phyloP scores from a whole-genome alignment of 1,284 basidiomycete species.

The Tilletia indica region DNA sequence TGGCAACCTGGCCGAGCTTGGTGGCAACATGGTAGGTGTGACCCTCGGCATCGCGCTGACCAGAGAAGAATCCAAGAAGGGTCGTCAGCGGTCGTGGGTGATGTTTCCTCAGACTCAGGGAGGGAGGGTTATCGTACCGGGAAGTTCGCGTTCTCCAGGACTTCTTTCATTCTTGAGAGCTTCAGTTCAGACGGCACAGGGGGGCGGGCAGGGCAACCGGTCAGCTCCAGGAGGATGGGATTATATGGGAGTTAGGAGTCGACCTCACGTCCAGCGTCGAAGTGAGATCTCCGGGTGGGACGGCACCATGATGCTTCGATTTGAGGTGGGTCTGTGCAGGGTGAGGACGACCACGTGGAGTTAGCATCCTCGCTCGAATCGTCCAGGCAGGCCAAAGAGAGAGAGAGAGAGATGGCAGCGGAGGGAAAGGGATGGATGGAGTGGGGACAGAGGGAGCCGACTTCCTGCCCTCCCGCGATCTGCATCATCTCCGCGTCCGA shows the following conservation, averaged over 20 bases:
- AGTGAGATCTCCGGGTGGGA: too few species aligned
- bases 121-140: slow-evolving; percentile 26
- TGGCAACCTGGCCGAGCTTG: slow-evolving; percentile 63
- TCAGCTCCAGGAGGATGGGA: too few species aligned
- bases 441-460: too few species aligned
- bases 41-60: slow-evolving; percentile 37
- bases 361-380: too few species aligned
- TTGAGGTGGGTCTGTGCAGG: not conserved
- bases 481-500: slow-evolving; percentile 25
- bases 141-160: slow-evolving; percentile 43
- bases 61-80: not conserved
- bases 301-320: too few species aligned
- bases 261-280: too few species aligned
- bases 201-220: not conserved
- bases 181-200: not conserved
- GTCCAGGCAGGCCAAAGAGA: too few species aligned
- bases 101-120: too few species aligned
- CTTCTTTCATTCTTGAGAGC: slow-evolving; percentile 35
- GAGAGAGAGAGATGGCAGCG: too few species aligned
- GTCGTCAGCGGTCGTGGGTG: too few species aligned
- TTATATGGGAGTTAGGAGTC: too few species aligned
- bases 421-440: too few species aligned
- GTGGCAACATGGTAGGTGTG: slow-evolving; percentile 42
- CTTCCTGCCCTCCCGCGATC: slow-evolving; percentile 39
- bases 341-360: not conserved